Evolutionary conservation across 2,329 filamentous ascomycete species (phyloP), one percentile per base, ranked within the genome.

Genomic region (Penicillium italicum): DNA sequence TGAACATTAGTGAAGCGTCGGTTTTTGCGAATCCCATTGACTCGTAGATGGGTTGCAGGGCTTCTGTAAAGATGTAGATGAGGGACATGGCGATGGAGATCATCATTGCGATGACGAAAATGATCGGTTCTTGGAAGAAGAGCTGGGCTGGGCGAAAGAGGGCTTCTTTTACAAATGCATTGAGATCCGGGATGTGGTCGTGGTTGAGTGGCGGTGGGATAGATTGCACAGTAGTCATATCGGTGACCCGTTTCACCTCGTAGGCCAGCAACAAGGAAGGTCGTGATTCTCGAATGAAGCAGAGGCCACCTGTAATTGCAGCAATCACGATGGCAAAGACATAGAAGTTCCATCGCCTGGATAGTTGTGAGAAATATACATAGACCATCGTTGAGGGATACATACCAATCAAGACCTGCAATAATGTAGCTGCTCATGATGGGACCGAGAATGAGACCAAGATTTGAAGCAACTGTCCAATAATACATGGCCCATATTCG

Each of bases 1-100:
- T 59, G 50, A 79, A 79, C 0, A 74, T 68, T 0, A 79, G 64
- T 0, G 73, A 76, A 0, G 76, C 63, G 4, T 74, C 61, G 1
- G 69, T 60, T 2, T 57, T 51, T 3, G 65, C 59, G 58, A 79
- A 72, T 4, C 70, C 69, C 48, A 75, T 62, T 4, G 67, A 66
- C 31, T 66, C 53, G 61, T 77, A 81, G 4, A 80, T 72, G 1
- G 71, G 62, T 3, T 70, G 68, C 0, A 80, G 61, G 0, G 75
- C 71, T 66, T 80, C 77, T 0, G 77, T 76, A 59, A 80, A 78
- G 4, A 80, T 72, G 57, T 80, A 81, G 26, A 80, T 74, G n/a
- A 80, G 66, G 0, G 72, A 76, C 59, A 76, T 78, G 7, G 74
- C 72, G 16, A 75, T 65, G 9, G 74, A 74, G 9, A 71, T 75